Percentiles rank a stretch among this genome's conserved stretches.
Evolutionary conservation across 2,329 filamentous ascomycete species (phyloP).

Genomic region (Ceratocystis destructans): DNA sequence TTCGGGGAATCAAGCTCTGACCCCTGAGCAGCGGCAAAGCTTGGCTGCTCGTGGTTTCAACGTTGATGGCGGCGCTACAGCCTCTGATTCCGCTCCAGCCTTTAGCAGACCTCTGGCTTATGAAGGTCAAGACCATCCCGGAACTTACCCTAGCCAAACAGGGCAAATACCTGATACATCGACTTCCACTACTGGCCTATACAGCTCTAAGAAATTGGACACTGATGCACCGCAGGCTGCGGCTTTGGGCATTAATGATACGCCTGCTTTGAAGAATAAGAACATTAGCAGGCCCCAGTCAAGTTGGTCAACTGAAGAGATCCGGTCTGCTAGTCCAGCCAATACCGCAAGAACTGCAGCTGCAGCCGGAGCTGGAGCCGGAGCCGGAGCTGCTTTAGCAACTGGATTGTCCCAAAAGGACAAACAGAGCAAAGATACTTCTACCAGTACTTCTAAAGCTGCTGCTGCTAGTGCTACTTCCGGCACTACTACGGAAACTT

Average conservation of each 20-base stretch:
- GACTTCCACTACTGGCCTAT: not conserved
- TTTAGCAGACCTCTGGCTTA: not conserved
- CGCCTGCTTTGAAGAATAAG: slow-evolving; percentile 3
- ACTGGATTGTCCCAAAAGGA: not conserved
- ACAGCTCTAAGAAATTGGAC: slow-evolving; percentile 10
- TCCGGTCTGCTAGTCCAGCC: slow-evolving; percentile 9
- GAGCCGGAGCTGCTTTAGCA: not conserved
- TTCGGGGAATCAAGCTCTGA: not conserved
- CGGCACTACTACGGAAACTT: not conserved
- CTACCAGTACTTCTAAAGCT: not conserved
- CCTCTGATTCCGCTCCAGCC: not conserved
- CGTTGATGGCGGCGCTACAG: not conserved
- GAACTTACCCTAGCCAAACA: not conserved
- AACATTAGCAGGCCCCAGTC: slow-evolving; percentile 9
- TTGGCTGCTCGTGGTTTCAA: slow-evolving; percentile 8
- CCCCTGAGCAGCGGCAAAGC: slow-evolving; percentile 3
- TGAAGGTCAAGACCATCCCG: not conserved
- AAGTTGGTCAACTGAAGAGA: slow-evolving; percentile 18
- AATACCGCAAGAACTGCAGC: not conserved
- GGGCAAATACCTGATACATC: not conserved
- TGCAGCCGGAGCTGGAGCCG: slow-evolving; percentile 8
- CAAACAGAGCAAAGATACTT: not conserved
- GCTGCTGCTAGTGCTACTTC: not conserved
- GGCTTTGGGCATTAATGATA: not conserved
- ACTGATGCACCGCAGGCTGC: not conserved